A percentile compares a stretch with the other conserved stretches of the same genome.
Evolutionary conservation across 768 basidiomycete species (phyloP).

Genomic region (Infundibulicybe gibba): DNA sequence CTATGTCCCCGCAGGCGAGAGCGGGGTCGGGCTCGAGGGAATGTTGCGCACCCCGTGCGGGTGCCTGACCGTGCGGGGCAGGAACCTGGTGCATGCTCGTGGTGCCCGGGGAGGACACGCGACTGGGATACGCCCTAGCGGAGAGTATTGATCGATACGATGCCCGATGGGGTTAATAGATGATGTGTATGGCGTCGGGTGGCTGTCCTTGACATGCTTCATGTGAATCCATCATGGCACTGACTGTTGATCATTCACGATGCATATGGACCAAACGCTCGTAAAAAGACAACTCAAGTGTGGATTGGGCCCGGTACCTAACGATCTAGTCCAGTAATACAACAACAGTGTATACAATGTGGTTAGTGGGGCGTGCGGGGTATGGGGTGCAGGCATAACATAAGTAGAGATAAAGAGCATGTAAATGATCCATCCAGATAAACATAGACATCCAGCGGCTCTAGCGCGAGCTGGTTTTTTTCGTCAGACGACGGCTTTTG

Average conservation of each 20-base stretch:
- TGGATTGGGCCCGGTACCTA: too few species aligned
- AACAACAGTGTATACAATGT: too few species aligned
- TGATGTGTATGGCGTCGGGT: too few species aligned
- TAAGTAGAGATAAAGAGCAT: too few species aligned
- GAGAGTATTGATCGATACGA: slow-evolving; percentile 25
- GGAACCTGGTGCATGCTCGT: slow-evolving; percentile 49
- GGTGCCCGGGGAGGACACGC: slow-evolving; percentile 11
- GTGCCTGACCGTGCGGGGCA: slow-evolving; percentile 47
- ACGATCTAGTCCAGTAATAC: too few species aligned
- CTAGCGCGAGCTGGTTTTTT: neutral
- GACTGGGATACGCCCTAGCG: slow-evolving; percentile 29
- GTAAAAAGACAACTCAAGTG: too few species aligned
- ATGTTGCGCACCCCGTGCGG: slow-evolving; percentile 27
- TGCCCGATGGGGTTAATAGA: slow-evolving; percentile 22
- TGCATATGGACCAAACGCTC: neutral
- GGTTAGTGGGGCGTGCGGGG: too few species aligned
- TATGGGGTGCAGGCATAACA: too few species aligned
- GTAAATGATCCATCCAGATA: too few species aligned
- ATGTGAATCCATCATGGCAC: too few species aligned
- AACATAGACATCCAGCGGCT: too few species aligned
- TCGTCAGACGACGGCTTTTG: slow-evolving; percentile 34
- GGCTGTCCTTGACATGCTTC: too few species aligned
- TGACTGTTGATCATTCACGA: neutral
- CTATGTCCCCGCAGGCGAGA: slow-evolving; percentile 33
- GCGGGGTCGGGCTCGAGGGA: slow-evolving; percentile 9